Percentiles rank a stretch among this genome's conserved stretches.
These are phyloP conservation scores for Globisporangium emineosum DNA, from an alignment of 352 stramenopile species.

Conservation along the genomic window DNA sequence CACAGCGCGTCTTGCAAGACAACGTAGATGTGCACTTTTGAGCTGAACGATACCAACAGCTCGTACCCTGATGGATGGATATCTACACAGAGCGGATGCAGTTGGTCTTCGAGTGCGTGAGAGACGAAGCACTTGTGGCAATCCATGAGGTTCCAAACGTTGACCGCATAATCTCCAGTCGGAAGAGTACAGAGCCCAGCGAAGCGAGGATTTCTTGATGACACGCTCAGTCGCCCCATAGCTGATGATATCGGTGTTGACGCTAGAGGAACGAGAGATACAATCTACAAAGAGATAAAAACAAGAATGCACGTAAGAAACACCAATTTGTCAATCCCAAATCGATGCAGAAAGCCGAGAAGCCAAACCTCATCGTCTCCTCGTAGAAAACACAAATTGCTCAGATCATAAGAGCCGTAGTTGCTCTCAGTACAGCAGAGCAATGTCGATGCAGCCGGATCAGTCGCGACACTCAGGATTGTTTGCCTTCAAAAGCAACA, in stretches of 20 bases:
- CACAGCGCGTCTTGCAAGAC: slow-evolving; percentile 60
- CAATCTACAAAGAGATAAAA: slow-evolving; percentile 17
- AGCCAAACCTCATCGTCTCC: slow-evolving; percentile 54
- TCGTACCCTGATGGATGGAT: slow-evolving; percentile 58
- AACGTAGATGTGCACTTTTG: slow-evolving; percentile 59
- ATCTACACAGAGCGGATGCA: slow-evolving; percentile 41
- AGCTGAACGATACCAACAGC: slow-evolving; percentile 43
- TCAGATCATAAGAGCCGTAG: slow-evolving; percentile 73
- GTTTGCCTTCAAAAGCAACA: slow-evolving; percentile 27
- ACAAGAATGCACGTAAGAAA: neutral
- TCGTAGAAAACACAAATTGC: slow-evolving; percentile 61
- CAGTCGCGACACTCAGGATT: slow-evolving; percentile 41
- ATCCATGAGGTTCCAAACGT: slow-evolving; percentile 62
- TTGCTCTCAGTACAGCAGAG: slow-evolving; percentile 56
- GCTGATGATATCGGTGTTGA: slow-evolving; percentile 42
- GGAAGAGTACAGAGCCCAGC: slow-evolving; percentile 38
- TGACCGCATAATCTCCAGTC: slow-evolving; percentile 38
- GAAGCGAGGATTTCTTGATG: slow-evolving; percentile 47
- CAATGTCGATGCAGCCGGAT: slow-evolving; percentile 45
- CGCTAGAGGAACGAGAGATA: slow-evolving; percentile 37
- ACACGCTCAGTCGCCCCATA: slow-evolving; percentile 39
- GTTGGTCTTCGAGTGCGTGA: slow-evolving; percentile 41
- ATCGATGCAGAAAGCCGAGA: neutral
- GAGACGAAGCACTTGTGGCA: slow-evolving; percentile 56
- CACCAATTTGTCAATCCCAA: neutral